Evolutionary conservation across 1,284 basidiomycete species (phyloP).

Genomic region (Clitocybe nebularis): DNA sequence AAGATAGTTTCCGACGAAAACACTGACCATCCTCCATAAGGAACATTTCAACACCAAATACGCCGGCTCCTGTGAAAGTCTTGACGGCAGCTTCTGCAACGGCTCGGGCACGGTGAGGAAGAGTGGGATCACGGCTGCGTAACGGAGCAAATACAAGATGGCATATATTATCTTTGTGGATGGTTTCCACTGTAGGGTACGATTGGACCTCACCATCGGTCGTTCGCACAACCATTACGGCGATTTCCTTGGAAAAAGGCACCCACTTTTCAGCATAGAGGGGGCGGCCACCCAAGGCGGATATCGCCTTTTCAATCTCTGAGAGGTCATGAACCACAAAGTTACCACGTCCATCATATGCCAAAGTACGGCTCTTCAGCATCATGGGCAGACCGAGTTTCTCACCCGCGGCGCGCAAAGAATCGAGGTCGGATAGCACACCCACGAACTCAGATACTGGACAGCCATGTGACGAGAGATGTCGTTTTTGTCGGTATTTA

Average conservation of each 20-base stretch:
- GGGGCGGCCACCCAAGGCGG: conserved; percentile 58
- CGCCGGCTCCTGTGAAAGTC: conserved; percentile 85
- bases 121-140: conserved; percentile 52
- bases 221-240: conserved; percentile 95
- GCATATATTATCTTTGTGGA: conserved; percentile 94
- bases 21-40: conserved; percentile 75
- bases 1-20: too few relatives aligned
- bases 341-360: conserved; percentile 97
- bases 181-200: conserved; percentile 94
- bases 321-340: conserved; percentile 64
- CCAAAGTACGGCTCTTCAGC: conserved; percentile 93
- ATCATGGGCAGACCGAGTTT: conserved; percentile 86
- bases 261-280: conserved; percentile 97
- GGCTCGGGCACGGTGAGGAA: conserved; percentile 61
- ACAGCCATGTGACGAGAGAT: conserved; percentile 57
- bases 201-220: conserved; percentile 71
- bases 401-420: conserved; percentile 50
- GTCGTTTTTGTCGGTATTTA: conserved; percentile 88
- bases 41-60: conserved; percentile 99
- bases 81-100: conserved; percentile 84
- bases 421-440: conserved; percentile 54
- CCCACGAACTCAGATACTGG: conserved; percentile 74
- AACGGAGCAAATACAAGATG: conserved; percentile 91
- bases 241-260: conserved; percentile 86
- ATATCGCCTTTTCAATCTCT: conserved; percentile 63